phyloP scores from a whole-genome alignment of 2,329 filamentous ascomycete species.

The Ophiocordyceps polyrhachis-furcata region DNA sequence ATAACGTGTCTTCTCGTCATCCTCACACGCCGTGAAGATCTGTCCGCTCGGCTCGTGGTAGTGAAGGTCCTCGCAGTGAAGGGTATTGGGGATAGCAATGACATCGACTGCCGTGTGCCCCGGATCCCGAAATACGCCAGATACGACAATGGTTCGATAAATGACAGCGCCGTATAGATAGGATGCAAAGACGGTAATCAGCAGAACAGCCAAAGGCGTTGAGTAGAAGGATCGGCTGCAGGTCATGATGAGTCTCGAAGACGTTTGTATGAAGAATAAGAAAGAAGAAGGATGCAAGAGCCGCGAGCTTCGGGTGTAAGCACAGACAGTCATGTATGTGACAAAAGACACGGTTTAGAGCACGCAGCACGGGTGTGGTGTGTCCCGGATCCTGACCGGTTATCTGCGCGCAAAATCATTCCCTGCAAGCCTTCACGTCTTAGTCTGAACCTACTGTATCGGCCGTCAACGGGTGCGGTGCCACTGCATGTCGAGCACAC shows the following conservation, averaged over 20 bases:
- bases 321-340: too few relatives aligned
- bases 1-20: conserved; percentile 19
- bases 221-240: neutral
- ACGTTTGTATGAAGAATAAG: neutral
- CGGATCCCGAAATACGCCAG: conserved; percentile 11
- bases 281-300: neutral
- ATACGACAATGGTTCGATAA: conserved; percentile 3
- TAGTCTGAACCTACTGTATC: too few relatives aligned
- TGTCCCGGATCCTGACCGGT: too few relatives aligned
- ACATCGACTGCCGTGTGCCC: conserved; percentile 11
- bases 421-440: too few relatives aligned
- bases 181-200: conserved; percentile 1
- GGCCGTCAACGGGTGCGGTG: too few relatives aligned
- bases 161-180: conserved; percentile 2
- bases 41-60: conserved; percentile 26
- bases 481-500: too few relatives aligned
- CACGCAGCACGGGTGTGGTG: too few relatives aligned
- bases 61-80: conserved; percentile 41
- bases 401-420: too few relatives aligned
- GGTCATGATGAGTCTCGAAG: conserved; percentile 1
- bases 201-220: conserved; percentile 1
- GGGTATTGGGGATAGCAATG: conserved; percentile 28
- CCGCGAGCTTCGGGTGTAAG: neutral
- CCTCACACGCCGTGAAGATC: conserved; percentile 39
- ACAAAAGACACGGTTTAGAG: too few relatives aligned